Evolutionary conservation across 2,329 filamentous ascomycete species (phyloP), one percentile per base, ranked within the genome.

Genomic region (Trichoderma asperellum): DNA sequence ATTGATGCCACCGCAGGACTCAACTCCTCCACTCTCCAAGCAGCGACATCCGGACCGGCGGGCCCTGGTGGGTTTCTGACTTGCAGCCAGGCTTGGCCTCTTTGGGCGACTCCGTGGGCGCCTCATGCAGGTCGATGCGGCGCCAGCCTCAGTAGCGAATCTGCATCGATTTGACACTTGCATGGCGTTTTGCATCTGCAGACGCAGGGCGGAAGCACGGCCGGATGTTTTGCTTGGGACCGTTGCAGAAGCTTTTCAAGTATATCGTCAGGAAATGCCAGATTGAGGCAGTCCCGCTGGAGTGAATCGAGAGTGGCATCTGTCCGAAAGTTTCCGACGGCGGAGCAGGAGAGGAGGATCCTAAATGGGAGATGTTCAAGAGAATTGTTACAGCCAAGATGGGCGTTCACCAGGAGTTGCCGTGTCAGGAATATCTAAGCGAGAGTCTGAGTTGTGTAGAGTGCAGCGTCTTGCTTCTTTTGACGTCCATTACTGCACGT

Each of bases 41-140:
- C 3, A 34, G 55, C 56, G 56, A 58, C 12, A 59, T 14, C 57
- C 35, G 35, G 21, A 40, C 57, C 7, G 21, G 32, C 32, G 32
- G 56, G 27, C 56, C 56, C 56, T 58, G 18, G 12, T 53, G 16
- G 37, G 29, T 29, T 34, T 55, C 16, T 65, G 40, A n/a, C 40
- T 14, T 43, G 63, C 52, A 66, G 63, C 53, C 4, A 11, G 57
- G 18, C 65, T 58, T 63, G 52, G 35, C 68, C 62, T 58, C 61
- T 69, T 69, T 66, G 59, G 68, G 68, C 68, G 61, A 69, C 61
- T 69, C 68, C 68, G 68, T 52, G 43, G 40, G 35, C 61, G 68
- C 66, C 66, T 62, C 58, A 63, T 68, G 66, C 66, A 68, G 66
- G 52, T 58, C 63, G 52, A 58, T 66, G 63, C 63, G 52, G 52